Conservation (phyloP, 495 filamentous ascomycete species). For the Aspergillus steynii region DNA sequence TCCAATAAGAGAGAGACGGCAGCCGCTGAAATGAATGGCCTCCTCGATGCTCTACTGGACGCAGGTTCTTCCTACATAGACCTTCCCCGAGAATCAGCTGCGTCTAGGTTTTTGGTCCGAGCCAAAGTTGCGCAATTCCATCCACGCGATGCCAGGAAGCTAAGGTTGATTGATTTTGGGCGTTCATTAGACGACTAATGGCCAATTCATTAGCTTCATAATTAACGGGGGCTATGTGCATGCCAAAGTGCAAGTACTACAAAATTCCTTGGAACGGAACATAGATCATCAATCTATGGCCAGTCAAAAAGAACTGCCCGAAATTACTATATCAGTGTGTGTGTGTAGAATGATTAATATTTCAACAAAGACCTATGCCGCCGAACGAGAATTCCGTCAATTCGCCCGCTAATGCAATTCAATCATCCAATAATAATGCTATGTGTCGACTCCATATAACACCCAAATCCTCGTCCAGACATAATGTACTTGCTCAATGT, state of each 20-base stretch:
- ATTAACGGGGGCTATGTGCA: not conserved
- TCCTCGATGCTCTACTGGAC: constrained; percentile 66
- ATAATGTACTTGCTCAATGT: constrained; percentile 12
- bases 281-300: not conserved
- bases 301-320: not conserved
- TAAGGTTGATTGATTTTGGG: constrained; percentile 84
- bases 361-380: not conserved
- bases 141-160: constrained; percentile 72
- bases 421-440: constrained; percentile 9
- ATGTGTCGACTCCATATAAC: constrained; percentile 17
- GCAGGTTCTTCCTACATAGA: constrained; percentile 65
- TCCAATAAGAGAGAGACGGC: constrained; percentile 64
- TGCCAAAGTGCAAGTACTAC: not conserved
- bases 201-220: not conserved
- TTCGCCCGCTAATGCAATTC: constrained; percentile 23
- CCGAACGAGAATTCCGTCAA: constrained; percentile 5
- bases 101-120: constrained; percentile 77
- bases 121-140: constrained; percentile 86
- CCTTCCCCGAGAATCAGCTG: constrained; percentile 74
- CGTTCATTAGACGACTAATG: constrained; percentile 62
- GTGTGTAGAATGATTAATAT: not conserved
- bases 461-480: constrained; percentile 18
- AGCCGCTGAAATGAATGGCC: constrained; percentile 62
- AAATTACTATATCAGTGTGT: not conserved
- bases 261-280: not conserved